Conservation (phyloP, 1,139 yeast species). For the Sugiyamaella xylanicola region DNA sequence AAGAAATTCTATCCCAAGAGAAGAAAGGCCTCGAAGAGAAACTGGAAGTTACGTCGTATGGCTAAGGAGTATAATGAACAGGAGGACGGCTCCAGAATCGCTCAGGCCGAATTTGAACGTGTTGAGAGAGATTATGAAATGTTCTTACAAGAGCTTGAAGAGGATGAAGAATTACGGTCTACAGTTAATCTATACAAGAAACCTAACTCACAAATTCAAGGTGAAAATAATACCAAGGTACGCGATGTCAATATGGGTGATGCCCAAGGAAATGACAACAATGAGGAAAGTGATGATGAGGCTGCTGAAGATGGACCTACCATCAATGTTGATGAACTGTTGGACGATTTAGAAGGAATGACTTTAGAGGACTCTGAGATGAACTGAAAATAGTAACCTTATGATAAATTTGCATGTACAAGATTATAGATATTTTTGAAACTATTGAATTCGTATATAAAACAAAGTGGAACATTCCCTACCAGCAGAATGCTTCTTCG, state of each 20-base stretch:
- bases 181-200: slow-evolving; percentile 86
- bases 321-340: slow-evolving; percentile 44
- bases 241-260: slow-evolving; percentile 50
- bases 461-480: no score
- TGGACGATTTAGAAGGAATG: slow-evolving; percentile 87
- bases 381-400: not conserved
- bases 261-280: slow-evolving; percentile 42
- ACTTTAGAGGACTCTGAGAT: slow-evolving; percentile 47
- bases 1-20: slow-evolving; percentile 90
- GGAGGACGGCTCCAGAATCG: slow-evolving; percentile 46
- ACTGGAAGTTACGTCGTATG: slow-evolving; percentile 97
- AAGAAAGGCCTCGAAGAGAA: slow-evolving; percentile 67
- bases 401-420: slow-evolving; percentile 8
- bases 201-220: slow-evolving; percentile 28
- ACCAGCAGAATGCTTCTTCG: slow-evolving; percentile 46
- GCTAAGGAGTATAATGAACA: slow-evolving; percentile 87
- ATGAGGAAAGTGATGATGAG: slow-evolving; percentile 30
- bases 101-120: slow-evolving; percentile 84
- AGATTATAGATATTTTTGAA: slow-evolving; percentile 6
- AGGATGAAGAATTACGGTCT: slow-evolving; percentile 92
- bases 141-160: slow-evolving; percentile 96
- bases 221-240: slow-evolving; percentile 30
- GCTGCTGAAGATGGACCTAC: slow-evolving; percentile 48
- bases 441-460: no score
- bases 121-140: slow-evolving; percentile 95